Conservation (phyloP, 23 red algal genomes). For the Gracilaria gracilis region DNA sequence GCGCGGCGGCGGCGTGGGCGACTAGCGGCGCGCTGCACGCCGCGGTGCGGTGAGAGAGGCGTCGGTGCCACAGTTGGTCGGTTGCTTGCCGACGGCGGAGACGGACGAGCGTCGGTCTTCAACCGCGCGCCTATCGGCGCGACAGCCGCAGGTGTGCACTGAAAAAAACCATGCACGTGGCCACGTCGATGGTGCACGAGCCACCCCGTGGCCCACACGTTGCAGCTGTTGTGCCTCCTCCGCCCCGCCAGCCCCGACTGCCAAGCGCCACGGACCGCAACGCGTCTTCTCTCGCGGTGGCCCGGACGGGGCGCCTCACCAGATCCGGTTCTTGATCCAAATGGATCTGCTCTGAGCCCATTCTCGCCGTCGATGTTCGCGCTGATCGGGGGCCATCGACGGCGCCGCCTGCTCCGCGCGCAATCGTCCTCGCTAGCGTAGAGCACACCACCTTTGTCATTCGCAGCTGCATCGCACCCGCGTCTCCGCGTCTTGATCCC, state of each 20-base stretch:
- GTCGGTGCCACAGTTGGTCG: too few relatives aligned
- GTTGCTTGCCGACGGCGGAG: neutral
- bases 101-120: neutral
- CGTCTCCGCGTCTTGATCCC: neutral
- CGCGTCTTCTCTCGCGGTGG: neutral
- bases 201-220: too few relatives aligned
- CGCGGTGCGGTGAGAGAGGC: too few relatives aligned
- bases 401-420: neutral
- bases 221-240: neutral
- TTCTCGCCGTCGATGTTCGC: constrained; percentile 21
- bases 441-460: neutral
- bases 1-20: too few relatives aligned
- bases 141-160: too few relatives aligned
- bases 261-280: too few relatives aligned
- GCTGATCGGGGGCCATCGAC: neutral
- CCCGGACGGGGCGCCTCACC: neutral
- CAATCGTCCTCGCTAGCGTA: neutral
- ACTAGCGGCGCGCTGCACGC: too few relatives aligned
- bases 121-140: neutral
- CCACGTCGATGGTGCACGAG: neutral
- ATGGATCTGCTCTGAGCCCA: neutral
- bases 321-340: neutral
- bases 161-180: neutral
- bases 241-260: too few relatives aligned
- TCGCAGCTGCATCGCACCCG: neutral